These are phyloP conservation scores for Periconia sp. DNA, from an alignment of 2,329 filamentous ascomycete genomes.

Conservation along the genomic window DNA sequence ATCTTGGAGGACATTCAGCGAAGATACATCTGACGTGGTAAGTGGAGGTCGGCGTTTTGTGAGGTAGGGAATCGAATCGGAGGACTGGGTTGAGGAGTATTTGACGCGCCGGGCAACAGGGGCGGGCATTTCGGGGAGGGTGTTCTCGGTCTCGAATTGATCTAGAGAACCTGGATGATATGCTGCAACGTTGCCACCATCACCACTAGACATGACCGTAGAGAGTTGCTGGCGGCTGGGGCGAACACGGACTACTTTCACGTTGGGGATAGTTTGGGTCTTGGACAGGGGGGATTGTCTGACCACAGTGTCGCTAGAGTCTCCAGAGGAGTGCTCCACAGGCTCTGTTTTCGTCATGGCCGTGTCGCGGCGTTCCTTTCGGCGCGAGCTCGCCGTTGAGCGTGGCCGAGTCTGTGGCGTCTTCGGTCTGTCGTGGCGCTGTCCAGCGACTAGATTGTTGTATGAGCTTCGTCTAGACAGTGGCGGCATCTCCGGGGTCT, in stretches of 20 bases:
- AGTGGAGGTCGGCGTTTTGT: constrained; percentile 33
- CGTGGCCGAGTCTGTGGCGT: constrained; percentile 34
- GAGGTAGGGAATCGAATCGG: constrained; percentile 29
- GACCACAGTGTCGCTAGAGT: constrained; percentile 29
- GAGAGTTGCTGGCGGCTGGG: constrained; percentile 39
- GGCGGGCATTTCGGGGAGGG: constrained; percentile 17
- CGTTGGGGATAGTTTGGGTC: constrained; percentile 17
- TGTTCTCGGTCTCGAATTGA: constrained; percentile 36
- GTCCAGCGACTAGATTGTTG: constrained; percentile 27
- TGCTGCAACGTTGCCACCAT: no score
- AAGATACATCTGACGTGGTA: constrained; percentile 44
- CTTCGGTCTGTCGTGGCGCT: constrained; percentile 39
- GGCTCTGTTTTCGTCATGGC: constrained; percentile 29
- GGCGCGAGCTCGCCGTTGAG: constrained; percentile 34
- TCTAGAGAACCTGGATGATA: no score
- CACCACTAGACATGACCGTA: constrained; percentile 41
- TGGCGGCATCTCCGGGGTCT: constrained; percentile 42
- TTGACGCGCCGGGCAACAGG: constrained; percentile 15
- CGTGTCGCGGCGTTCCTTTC: constrained; percentile 36
- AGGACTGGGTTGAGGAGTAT: constrained; percentile 26
- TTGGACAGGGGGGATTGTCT: constrained; percentile 20
- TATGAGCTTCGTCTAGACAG: constrained; percentile 46
- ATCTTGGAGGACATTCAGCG: constrained; percentile 47
- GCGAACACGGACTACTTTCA: constrained; percentile 31
- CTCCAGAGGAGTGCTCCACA: constrained; percentile 28